Conservation (phyloP, 768 basidiomycete species). For the Suillus clintonianus region DNA sequence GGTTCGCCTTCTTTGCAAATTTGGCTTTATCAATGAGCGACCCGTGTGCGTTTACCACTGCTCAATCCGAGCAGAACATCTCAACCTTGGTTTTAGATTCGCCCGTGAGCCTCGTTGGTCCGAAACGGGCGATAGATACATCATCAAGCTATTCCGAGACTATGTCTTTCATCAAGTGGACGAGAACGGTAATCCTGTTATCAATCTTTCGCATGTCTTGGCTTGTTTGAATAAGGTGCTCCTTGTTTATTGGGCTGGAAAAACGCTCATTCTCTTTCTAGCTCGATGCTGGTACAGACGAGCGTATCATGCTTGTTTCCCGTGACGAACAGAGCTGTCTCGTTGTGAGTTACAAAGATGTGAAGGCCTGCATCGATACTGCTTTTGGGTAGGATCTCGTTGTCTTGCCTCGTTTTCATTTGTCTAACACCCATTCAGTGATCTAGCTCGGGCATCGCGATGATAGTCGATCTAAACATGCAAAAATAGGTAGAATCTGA, state of each 20-base stretch:
- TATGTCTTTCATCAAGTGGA: conserved; percentile 98
- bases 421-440: conserved; percentile 34
- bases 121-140: conserved; percentile 97
- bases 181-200: conserved; percentile 82
- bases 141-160: conserved; percentile 97
- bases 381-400: conserved; percentile 68
- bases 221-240: conserved; percentile 91
- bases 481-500: conserved; percentile 73
- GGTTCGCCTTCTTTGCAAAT: conserved; percentile 86
- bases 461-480: conserved; percentile 13
- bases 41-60: conserved; percentile 72
- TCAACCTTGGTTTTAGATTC: conserved; percentile 57
- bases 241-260: background rate
- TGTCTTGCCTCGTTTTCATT: background rate
- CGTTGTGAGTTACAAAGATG: conserved; percentile 89
- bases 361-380: conserved; percentile 81
- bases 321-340: conserved; percentile 96
- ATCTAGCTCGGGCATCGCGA: conserved; percentile 38
- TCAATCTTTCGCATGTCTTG: conserved; percentile 90
- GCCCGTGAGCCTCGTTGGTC: conserved; percentile 97
- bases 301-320: conserved; percentile 91
- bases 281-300: conserved; percentile 93
- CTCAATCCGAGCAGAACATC: background rate
- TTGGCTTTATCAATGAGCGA: conserved; percentile 99
- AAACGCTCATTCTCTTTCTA: conserved; percentile 28